Conservation (phyloP, 345 rosid genomes). For the Hirschfeldia incana region DNA sequence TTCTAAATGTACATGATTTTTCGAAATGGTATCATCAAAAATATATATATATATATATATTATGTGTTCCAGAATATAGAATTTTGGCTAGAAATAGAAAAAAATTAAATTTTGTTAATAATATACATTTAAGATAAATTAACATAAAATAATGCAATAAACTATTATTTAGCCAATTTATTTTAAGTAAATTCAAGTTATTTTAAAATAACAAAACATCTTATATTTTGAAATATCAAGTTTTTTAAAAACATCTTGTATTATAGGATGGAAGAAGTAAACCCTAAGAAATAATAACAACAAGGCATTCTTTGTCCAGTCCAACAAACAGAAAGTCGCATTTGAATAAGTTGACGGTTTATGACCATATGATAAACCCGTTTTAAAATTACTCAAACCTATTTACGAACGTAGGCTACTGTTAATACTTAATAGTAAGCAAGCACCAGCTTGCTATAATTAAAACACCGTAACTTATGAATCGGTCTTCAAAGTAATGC, state of each 20-base stretch:
- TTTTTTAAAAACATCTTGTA: no score
- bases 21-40: neutral
- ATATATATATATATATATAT: no score
- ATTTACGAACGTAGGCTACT: neutral
- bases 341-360: neutral
- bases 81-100: no score
- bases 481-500: constrained; percentile 25
- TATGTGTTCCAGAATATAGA: no score
- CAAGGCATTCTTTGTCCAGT: neutral
- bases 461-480: neutral
- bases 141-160: no score
- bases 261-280: neutral
- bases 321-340: neutral
- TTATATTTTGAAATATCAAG: no score
- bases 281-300: neutral
- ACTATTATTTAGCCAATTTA: no score
- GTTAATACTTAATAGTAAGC: neutral
- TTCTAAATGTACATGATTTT: neutral
- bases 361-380: neutral
- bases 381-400: neutral
- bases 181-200: no score
- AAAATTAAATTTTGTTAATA: no score
- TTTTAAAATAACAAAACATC: no score
- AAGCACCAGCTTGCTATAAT: neutral
- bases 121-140: no score